A percentile compares a stretch with the other conserved stretches of the same genome.
phyloP scores from a whole-genome alignment of 495 filamentous ascomycete genomes.

The Cudoniella acicularis region DNA sequence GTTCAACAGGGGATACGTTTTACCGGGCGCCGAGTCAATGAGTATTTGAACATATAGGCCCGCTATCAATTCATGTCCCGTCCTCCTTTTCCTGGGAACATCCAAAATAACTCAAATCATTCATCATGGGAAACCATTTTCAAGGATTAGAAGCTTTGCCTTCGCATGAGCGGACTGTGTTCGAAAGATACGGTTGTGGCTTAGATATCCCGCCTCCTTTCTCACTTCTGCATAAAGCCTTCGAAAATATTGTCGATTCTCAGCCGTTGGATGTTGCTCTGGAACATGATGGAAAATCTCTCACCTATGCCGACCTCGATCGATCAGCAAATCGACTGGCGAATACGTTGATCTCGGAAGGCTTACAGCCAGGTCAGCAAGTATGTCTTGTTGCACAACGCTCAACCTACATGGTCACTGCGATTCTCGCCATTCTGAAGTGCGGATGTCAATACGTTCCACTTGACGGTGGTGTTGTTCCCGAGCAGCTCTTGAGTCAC shows the following conservation, averaged over 20 bases:
- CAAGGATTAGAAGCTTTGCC: conserved; percentile 23
- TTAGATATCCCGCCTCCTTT: conserved; percentile 20
- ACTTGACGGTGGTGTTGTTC: conserved; percentile 34
- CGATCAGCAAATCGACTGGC: conserved; percentile 30
- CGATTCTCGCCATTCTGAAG: conserved; percentile 45
- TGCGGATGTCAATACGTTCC: conserved; percentile 51
- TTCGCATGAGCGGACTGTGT: conserved; percentile 21
- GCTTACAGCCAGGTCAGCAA: conserved; percentile 26
- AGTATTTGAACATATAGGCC: no score
- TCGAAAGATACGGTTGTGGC: conserved; percentile 29
- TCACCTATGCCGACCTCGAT: conserved; percentile 33
- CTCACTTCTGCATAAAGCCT: conserved; percentile 28
- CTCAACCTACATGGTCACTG: conserved; percentile 37
- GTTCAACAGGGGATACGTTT: no score
- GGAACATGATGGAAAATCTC: conserved; percentile 27
- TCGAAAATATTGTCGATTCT: conserved; percentile 25
- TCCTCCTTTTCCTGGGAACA: no score
- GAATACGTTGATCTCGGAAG: conserved; percentile 22
- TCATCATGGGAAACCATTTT: conserved; percentile 7
- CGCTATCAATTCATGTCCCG: neutral
- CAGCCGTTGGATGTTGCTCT: conserved; percentile 28
- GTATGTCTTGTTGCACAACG: conserved; percentile 30
- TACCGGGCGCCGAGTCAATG: no score
- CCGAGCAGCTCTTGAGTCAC: conserved; percentile 29
- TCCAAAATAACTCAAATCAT: neutral